These are phyloP conservation scores for Globisporangium parvum DNA, from an alignment of 352 stramenopile species.

Conservation along the genomic window DNA sequence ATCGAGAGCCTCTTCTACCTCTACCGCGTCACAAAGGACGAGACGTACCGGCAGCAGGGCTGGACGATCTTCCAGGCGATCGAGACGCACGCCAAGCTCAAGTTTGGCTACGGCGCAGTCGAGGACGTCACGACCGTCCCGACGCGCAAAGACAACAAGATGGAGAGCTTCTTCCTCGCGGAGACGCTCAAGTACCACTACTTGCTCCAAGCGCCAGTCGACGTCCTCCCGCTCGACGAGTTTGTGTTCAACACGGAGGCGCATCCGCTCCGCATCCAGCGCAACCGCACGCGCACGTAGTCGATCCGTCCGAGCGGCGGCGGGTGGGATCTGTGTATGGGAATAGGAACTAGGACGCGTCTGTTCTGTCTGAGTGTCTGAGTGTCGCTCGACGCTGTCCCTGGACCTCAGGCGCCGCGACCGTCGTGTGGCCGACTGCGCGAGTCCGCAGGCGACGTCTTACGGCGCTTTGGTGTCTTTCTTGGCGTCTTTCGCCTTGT, in stretches of 20 bases:
- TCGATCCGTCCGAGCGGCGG: not conserved
- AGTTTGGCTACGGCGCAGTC: constrained; percentile 83
- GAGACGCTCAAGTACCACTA: constrained; percentile 99
- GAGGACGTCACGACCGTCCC: constrained; percentile 40
- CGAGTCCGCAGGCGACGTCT: too few relatives aligned
- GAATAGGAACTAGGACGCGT: too few relatives aligned
- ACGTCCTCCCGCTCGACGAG: constrained; percentile 88
- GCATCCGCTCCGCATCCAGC: constrained; percentile 81
- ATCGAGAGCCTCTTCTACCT: constrained; percentile 96
- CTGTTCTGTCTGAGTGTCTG: too few relatives aligned
- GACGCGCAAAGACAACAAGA: constrained; percentile 86
- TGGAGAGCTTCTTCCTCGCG: constrained; percentile 98
- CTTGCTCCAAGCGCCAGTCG: constrained; percentile 84
- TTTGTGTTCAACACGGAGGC: constrained; percentile 97
- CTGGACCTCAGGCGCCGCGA: not conserved
- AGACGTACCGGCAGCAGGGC: constrained; percentile 92
- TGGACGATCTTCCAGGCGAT: constrained; percentile 95
- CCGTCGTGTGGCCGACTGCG: too few relatives aligned
- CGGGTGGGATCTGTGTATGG: too few relatives aligned
- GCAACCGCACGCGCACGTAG: constrained; percentile 2
- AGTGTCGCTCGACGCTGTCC: too few relatives aligned
- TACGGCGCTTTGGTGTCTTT: constrained; percentile 41
- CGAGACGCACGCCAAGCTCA: constrained; percentile 88
- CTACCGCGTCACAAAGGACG: constrained; percentile 92
- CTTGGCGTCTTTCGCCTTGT: constrained; percentile 41